These are phyloP conservation scores for Botryotinia globosa DNA, from an alignment of 2,329 filamentous ascomycete species.

Conservation along the genomic window DNA sequence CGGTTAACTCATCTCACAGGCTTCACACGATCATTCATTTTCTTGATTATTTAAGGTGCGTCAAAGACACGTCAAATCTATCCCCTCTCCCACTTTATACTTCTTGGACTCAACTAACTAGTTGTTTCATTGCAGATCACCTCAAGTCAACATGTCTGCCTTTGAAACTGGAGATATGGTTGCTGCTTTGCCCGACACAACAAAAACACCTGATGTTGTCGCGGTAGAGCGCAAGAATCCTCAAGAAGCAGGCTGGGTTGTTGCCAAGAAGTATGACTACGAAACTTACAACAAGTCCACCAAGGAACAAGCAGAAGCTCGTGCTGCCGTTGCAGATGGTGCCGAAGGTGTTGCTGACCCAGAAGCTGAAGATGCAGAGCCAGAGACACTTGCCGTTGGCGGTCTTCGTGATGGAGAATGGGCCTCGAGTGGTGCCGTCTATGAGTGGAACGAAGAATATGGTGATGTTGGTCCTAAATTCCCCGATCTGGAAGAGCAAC, in stretches of 20 bases:
- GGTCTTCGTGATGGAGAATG: slow-evolving; percentile 32
- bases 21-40: background rate
- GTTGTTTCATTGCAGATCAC: background rate
- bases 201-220: slow-evolving; percentile 17
- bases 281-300: slow-evolving; percentile 33
- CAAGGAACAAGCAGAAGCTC: slow-evolving; percentile 32
- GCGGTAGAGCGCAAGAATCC: slow-evolving; percentile 25
- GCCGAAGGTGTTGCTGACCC: background rate
- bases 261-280: slow-evolving; percentile 36
- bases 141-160: slow-evolving; percentile 26
- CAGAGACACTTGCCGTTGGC: slow-evolving; percentile 26
- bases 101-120: background rate
- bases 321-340: slow-evolving; percentile 16
- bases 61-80: background rate
- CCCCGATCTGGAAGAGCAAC: slow-evolving; percentile 66
- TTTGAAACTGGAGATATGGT: slow-evolving; percentile 35
- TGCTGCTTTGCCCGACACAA: slow-evolving; percentile 36
- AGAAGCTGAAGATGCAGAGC: slow-evolving; percentile 1
- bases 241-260: slow-evolving; percentile 38
- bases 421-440: slow-evolving; percentile 46
- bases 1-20: background rate
- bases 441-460: slow-evolving; percentile 81
- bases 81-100: no score
- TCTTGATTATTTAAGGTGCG: background rate
- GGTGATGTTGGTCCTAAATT: slow-evolving; percentile 79